These are phyloP conservation scores for Emydomyces testavorans DNA, from an alignment of 2,329 filamentous ascomycete genomes.

Conservation along the genomic window DNA sequence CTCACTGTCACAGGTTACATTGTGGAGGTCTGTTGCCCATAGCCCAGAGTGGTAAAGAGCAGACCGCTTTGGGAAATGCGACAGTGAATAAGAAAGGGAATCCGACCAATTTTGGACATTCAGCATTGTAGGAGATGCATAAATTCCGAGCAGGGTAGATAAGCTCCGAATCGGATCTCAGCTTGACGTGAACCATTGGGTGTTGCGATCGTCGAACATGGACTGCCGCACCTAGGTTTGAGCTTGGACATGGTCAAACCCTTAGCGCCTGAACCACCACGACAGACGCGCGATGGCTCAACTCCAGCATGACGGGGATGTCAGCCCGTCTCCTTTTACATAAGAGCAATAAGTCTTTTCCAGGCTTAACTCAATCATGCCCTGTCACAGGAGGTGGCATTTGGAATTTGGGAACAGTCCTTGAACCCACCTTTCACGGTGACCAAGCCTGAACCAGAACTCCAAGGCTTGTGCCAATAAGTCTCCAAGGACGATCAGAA, in stretches of 20 bases:
- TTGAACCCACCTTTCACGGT: background rate
- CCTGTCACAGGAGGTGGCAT: conserved; percentile 6
- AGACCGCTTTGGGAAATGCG: background rate
- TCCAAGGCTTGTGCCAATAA: background rate
- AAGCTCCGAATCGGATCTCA: background rate
- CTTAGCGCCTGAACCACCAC: conserved; percentile 3
- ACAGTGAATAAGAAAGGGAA: background rate
- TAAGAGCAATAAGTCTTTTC: background rate
- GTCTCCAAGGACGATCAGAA: background rate
- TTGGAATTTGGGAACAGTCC: conserved; percentile 8
- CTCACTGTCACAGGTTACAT: conserved; percentile 11
- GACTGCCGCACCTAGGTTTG: conserved; percentile 12
- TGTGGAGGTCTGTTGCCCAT: conserved; percentile 4
- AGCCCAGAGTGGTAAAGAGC: conserved; percentile 2
- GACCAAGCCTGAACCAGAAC: background rate
- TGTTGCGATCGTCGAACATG: conserved; percentile 11
- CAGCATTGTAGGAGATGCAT: background rate
- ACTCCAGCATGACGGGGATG: background rate
- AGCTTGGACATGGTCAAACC: conserved; percentile 7
- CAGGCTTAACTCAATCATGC: background rate
- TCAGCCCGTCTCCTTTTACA: conserved; percentile 1
- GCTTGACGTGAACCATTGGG: conserved; percentile 6
- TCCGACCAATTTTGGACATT: background rate
- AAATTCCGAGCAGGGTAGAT: background rate
- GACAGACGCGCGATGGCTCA: background rate